Percentiles rank a stretch among this genome's conserved stretches.
These are phyloP conservation scores for Canavalia ensiformis DNA, from an alignment of 306 rosid species.

Conservation along the genomic window DNA sequence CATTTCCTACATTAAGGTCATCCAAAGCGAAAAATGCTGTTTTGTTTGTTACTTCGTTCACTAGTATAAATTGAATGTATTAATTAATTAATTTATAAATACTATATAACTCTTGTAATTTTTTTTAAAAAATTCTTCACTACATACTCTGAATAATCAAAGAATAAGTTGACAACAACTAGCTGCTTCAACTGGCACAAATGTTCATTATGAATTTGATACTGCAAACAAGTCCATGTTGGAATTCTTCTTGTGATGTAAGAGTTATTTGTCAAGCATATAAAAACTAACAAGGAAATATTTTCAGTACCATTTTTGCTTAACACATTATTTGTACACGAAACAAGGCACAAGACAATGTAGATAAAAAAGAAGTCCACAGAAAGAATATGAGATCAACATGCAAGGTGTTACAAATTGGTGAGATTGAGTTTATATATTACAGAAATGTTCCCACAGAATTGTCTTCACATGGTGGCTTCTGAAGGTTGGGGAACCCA, in stretches of 20 bases:
- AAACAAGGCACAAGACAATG: constrained; percentile 2
- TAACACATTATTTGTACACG: not conserved
- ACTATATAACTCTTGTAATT: too few relatives aligned
- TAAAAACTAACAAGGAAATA: constrained; percentile 2
- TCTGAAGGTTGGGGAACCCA: constrained; percentile 60
- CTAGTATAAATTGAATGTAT: too few relatives aligned
- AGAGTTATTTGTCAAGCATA: not conserved
- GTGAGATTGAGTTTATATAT: constrained; percentile 40
- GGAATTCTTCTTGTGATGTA: not conserved
- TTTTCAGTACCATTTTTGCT: not conserved
- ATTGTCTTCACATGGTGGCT: constrained; percentile 47
- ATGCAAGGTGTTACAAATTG: not conserved
- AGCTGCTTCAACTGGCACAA: not conserved
- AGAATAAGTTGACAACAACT: constrained; percentile 6
- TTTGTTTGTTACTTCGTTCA: too few relatives aligned
- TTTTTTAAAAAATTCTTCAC: too few relatives aligned
- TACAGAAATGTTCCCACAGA: not conserved
- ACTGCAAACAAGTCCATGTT: not conserved
- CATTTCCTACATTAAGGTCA: too few relatives aligned
- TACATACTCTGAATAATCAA: not conserved
- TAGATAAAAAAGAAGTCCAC: not conserved
- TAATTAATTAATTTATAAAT: too few relatives aligned
- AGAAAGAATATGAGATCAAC: not conserved
- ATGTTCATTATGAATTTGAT: not conserved
- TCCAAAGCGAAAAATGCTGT: too few relatives aligned